Base-by-base conservation (phyloP, 108 stramenopile genomes). In the Asterionellopsis glacialis region DNA sequence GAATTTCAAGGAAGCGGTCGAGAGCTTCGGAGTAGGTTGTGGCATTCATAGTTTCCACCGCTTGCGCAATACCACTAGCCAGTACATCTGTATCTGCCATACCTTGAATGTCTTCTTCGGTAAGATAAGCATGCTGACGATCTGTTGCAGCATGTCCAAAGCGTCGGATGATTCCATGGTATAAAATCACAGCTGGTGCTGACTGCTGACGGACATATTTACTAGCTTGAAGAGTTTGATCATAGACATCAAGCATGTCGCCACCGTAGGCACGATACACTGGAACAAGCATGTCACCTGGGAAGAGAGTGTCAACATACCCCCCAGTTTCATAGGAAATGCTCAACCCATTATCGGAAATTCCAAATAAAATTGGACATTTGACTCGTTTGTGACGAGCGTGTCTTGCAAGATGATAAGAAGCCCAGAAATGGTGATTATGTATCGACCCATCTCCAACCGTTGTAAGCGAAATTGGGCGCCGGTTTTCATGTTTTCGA, bases 111-210 rank as follows among this genome's bases (percentile, higher is more conserved):
- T 73, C 53, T 14, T 53, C 39, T 11, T 67, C 54, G 33, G 70
- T 60, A 19, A 90, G 68, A 66, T 94, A 94, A 2, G 85, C 85
- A 59, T 51, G 48, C 41, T 94, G 93, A 12, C 90, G 73, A 67
- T 94, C 89, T 3, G 90, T 91, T 1, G 93, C 88, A 0, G 93
- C 93, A 67, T 94, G 93, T 21, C 93, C 93, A 74, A 94, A 91
- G 25, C 93, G 74, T 9, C 93, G 76, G 11, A 75, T 64, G 0
- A 91, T 41, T 22, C 76, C 75, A 42, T 76, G 55, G 57, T 86
- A 82, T 5, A 87, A 41, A 10, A 94, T 23, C 6, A 91, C 67
- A 26, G 82, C 72, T 0, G 93, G 93, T 13, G 75, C 71, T 24
- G 73, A 59, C 24, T 70, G 28, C 21, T 73, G 72, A 11, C 93